Conservation (phyloP, 179 eudicot species). For the Camellia oleifera region DNA sequence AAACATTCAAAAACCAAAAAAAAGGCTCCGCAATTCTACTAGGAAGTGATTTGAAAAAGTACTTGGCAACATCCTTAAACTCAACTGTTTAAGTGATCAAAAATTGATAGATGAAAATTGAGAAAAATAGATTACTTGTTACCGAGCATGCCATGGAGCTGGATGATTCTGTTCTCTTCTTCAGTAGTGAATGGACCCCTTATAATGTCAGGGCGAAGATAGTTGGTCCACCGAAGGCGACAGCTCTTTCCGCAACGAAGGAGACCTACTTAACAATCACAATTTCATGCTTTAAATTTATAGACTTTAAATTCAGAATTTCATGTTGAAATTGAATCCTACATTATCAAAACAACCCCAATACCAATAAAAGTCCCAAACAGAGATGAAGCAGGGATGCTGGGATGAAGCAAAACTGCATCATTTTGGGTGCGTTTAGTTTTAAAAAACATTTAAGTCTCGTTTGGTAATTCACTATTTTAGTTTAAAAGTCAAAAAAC, state of each 20-base stretch:
- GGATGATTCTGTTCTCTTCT: constrained; percentile 43
- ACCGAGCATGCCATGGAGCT: constrained; percentile 33
- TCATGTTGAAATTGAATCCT: background rate
- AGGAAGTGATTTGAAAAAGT: background rate
- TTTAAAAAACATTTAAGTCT: too few relatives aligned
- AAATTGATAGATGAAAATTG: background rate
- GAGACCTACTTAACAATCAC: constrained; percentile 35
- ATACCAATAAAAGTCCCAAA: background rate
- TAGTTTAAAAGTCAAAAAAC: too few relatives aligned
- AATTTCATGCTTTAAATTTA: background rate
- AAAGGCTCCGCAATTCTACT: background rate
- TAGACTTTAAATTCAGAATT: background rate
- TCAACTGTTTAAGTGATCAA: background rate
- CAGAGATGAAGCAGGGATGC: background rate
- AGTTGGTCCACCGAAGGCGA: constrained; percentile 53
- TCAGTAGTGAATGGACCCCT: constrained; percentile 42
- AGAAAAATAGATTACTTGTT: constrained; percentile 31
- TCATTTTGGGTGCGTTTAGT: too few relatives aligned
- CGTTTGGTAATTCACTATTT: too few relatives aligned
- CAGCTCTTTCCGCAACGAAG: constrained; percentile 64
- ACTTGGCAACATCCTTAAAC: background rate
- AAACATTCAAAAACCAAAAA: background rate
- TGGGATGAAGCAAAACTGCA: background rate
- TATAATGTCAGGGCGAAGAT: constrained; percentile 47
- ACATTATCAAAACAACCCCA: background rate